These are phyloP conservation scores for Diplodia mutila DNA, from an alignment of 2,329 filamentous ascomycete genomes.

Conservation along the genomic window DNA sequence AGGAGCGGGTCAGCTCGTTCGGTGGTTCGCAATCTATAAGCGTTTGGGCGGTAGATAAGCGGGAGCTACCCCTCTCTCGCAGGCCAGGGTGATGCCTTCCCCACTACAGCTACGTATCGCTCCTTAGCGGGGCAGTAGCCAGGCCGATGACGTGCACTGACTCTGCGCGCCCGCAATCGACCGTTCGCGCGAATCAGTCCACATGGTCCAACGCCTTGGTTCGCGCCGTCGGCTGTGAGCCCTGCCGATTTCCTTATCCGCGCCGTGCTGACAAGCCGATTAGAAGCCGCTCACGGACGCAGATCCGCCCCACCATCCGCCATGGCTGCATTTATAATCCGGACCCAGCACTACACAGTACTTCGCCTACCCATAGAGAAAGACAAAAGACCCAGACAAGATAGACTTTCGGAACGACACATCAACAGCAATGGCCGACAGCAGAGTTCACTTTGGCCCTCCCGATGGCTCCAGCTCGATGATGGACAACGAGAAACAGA, in stretches of 20 bases:
- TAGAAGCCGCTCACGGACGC: background rate
- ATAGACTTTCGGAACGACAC: background rate
- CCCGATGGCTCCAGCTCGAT: conserved; percentile 30
- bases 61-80: conserved; percentile 4
- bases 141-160: conserved; percentile 7
- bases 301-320: background rate
- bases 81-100: background rate
- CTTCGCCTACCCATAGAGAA: background rate
- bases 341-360: background rate
- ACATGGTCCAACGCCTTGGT: background rate
- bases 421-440: conserved; percentile 8
- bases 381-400: background rate
- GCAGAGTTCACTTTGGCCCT: conserved; percentile 20
- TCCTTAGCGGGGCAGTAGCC: background rate
- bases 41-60: conserved; percentile 1
- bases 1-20: background rate
- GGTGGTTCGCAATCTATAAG: background rate
- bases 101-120: no score
- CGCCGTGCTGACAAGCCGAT: conserved; percentile 11
- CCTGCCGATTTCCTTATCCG: conserved; percentile 15
- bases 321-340: conserved; percentile 6
- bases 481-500: conserved; percentile 50
- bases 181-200: background rate
- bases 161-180: conserved; percentile 4
- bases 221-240: conserved; percentile 3